Base-by-base conservation (phyloP, 495 filamentous ascomycete species). In the Talaromyces stipitatus region DNA sequence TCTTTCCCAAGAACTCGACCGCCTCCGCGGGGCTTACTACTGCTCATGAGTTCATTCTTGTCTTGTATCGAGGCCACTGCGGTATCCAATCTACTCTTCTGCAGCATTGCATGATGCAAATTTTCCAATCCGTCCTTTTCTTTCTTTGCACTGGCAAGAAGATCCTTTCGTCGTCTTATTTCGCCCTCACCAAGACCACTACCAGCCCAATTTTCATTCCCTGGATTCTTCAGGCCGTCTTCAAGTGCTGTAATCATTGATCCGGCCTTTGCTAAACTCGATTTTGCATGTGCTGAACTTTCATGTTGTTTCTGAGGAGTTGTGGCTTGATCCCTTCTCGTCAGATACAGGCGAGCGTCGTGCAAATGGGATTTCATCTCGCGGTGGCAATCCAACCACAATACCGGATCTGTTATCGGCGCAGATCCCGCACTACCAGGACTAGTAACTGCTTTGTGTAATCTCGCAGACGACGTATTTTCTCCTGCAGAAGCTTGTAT, bases 111-210 rank as follows among this genome's bases (percentile, higher is more conserved):
- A 63, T 85, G 84, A 58, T 89, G 78, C 55, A 97, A 69, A 61
- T 86, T 84, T 65, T 97, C 94, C 62, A 97, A 64, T 6, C 88
- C 90, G 57, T 96, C 92, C 55, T 84, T 83, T 72, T 97, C 94
- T 66, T 89, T 88, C 66, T 83, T 77, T 28, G 89, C 89, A 43
- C 83, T 84, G 2, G 82, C 79, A 6, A 99, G 69, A 54, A 96
- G 69, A 70, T 97, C 95, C 55, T 81, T 82, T 55, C 94, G 72
- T 26, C 95, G 73, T 22, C 91, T 79, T 5, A 95, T 66, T 75
- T 98, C 94, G n/a, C 94, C 94, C 0, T 94, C 89, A 1, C 90
- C 89, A 1, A 96, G 67, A 54, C 73, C 76, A 38, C 65, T 64
- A 1, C 63, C 59, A 23, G 66, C 67, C 63, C 73, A 68, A 2